Conservation (phyloP, 2,329 filamentous ascomycete species). For the Colletotrichum sp. region DNA sequence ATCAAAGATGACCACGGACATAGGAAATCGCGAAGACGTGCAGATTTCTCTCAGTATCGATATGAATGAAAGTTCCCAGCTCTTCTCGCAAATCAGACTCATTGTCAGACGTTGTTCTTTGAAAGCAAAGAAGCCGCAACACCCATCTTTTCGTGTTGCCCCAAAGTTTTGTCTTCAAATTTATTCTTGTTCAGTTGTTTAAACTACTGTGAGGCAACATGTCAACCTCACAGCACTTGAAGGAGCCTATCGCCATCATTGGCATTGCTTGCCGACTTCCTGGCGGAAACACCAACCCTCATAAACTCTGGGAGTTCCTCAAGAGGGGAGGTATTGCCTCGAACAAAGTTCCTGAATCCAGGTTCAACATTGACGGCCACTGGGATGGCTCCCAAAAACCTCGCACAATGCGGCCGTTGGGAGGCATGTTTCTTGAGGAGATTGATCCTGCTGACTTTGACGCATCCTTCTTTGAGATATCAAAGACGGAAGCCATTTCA, state of each 20-base stretch:
- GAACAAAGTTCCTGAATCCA: constrained; percentile 26
- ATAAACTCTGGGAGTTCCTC: constrained; percentile 42
- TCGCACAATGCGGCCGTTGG: constrained; percentile 35
- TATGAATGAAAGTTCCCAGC: background rate
- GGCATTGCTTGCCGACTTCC: constrained; percentile 47
- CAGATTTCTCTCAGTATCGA: background rate
- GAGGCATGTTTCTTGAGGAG: constrained; percentile 38
- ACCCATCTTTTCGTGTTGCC: background rate
- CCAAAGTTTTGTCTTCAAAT: background rate
- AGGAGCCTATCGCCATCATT: constrained; percentile 43
- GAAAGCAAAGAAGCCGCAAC: background rate
- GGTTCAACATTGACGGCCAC: constrained; percentile 40
- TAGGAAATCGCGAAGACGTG: background rate
- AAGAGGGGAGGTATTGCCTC: constrained; percentile 32
- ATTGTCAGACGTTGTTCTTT: background rate
- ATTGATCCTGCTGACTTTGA: background rate
- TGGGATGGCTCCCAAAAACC: constrained; percentile 39
- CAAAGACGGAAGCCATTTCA: constrained; percentile 22
- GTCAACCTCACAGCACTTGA: background rate
- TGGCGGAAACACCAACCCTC: constrained; percentile 34
- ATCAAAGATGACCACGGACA: background rate
- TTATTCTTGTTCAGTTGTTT: background rate
- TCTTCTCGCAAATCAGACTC: background rate
- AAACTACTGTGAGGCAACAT: background rate
- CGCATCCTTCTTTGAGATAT: constrained; percentile 32